These are phyloP conservation scores for Lachancea quebecensis DNA, from an alignment of 805 yeast genomes.

Conservation along the genomic window DNA sequence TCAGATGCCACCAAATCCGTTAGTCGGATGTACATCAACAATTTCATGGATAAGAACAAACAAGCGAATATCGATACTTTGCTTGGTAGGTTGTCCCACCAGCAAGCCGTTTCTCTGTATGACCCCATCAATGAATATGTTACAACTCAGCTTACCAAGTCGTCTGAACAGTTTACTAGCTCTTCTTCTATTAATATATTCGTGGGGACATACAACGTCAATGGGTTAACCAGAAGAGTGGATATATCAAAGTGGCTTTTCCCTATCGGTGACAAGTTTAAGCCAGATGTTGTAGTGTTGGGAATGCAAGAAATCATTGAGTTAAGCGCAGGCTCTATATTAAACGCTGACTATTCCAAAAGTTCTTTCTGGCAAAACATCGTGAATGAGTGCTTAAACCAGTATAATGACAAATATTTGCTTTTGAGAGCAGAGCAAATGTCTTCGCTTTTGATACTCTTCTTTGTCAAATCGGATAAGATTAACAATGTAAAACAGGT, in stretches of 20 bases:
- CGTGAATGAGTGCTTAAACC: constrained; percentile 57
- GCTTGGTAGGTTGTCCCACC: constrained; percentile 73
- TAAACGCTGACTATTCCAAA: constrained; percentile 76
- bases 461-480: constrained; percentile 50
- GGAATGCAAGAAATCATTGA: constrained; percentile 95
- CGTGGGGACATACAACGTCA: constrained; percentile 82
- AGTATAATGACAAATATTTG: constrained; percentile 47
- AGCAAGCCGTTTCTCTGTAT: constrained; percentile 61
- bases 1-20: constrained; percentile 96
- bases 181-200: constrained; percentile 55
- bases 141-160: constrained; percentile 44
- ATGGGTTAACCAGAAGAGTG: constrained; percentile 54
- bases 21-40: constrained; percentile 89
- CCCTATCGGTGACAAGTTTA: constrained; percentile 51
- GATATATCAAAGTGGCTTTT: constrained; percentile 75
- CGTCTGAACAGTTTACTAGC: constrained; percentile 49
- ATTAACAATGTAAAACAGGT: constrained; percentile 62
- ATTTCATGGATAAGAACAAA: constrained; percentile 85
- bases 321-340: constrained; percentile 81
- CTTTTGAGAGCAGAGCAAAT: constrained; percentile 68
- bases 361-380: constrained; percentile 72
- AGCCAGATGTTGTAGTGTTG: constrained; percentile 78
- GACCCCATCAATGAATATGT: constrained; percentile 89
- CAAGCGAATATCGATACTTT: constrained; percentile 85
- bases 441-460: constrained; percentile 58